Evolutionary conservation across 352 stramenopile species (phyloP).

Genomic region (Phytophthora crassamura): DNA sequence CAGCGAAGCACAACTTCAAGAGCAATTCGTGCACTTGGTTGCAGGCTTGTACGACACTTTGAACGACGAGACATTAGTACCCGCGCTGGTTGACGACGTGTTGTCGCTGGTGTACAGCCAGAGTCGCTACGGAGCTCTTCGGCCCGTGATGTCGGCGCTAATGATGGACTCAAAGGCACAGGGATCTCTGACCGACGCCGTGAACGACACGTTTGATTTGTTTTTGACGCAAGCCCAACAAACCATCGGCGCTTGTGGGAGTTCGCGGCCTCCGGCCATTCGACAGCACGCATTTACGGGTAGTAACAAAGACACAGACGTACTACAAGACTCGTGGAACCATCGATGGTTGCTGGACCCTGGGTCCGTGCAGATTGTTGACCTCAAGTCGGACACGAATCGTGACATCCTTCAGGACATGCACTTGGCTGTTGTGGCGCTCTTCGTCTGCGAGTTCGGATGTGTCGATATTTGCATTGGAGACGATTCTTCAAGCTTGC

Average conservation of each 20-base stretch:
- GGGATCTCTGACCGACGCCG: background rate
- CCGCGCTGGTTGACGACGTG: slow-evolving; percentile 42
- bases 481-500: slow-evolving; percentile 15
- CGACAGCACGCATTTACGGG: too few species aligned
- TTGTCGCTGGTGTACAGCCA: slow-evolving; percentile 35
- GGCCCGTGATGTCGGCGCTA: slow-evolving; percentile 8
- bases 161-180: slow-evolving; percentile 2
- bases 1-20: slow-evolving; percentile 1
- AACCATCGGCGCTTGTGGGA: background rate
- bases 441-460: slow-evolving; percentile 10
- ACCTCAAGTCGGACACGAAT: background rate
- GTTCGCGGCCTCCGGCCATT: too few species aligned
- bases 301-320: too few species aligned
- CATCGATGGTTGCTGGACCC: slow-evolving; percentile 22
- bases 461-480: slow-evolving; percentile 17
- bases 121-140: slow-evolving; percentile 19
- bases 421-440: background rate
- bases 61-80: slow-evolving; percentile 4
- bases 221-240: slow-evolving; percentile 21
- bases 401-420: background rate
- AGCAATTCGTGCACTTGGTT: slow-evolving; percentile 14
- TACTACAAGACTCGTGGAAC: slow-evolving; percentile 7
- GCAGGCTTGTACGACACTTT: slow-evolving; percentile 18
- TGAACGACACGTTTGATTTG: slow-evolving; percentile 7
- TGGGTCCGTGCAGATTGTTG: slow-evolving; percentile 7